Conservation (phyloP, 768 basidiomycete species). For the Pisolithus marmoratus region DNA sequence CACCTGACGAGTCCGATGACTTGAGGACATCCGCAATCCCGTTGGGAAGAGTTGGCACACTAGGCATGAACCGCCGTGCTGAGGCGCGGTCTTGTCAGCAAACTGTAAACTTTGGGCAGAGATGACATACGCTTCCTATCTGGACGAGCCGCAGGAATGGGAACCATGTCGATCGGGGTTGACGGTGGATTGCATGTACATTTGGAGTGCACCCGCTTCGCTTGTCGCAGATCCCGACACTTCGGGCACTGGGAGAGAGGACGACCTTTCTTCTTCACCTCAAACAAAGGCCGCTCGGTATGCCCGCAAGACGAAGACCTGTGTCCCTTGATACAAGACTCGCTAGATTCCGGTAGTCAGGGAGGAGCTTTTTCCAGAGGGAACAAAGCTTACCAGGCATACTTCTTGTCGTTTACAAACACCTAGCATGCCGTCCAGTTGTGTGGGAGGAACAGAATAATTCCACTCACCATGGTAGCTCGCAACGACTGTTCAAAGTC, state of each 20-base stretch:
- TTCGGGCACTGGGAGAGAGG: constrained; percentile 86
- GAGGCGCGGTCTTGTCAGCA: constrained; percentile 7
- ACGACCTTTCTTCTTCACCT: constrained; percentile 90
- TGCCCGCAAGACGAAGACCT: constrained; percentile 87
- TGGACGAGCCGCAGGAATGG: constrained; percentile 27
- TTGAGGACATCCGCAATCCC: constrained; percentile 54
- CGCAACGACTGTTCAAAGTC: background rate
- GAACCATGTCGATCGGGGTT: constrained; percentile 22
- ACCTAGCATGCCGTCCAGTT: constrained; percentile 36
- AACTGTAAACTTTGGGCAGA: constrained; percentile 2
- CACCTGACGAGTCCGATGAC: constrained; percentile 21
- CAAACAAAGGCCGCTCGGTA: constrained; percentile 83
- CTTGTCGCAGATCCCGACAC: constrained; percentile 78
- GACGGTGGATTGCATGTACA: constrained; percentile 59
- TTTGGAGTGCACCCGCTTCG: constrained; percentile 75
- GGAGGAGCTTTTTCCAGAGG: background rate
- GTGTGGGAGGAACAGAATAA: background rate
- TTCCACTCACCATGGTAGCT: constrained; percentile 17
- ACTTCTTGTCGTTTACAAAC: constrained; percentile 67
- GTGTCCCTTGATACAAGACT: constrained; percentile 93
- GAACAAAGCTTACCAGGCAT: constrained; percentile 54
- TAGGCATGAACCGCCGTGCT: constrained; percentile 68
- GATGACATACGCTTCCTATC: constrained; percentile 28
- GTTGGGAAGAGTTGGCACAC: constrained; percentile 67
- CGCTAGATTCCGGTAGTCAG: constrained; percentile 40